Conservation (phyloP, 305 asterid species). For the Solanum hybrid region DNA sequence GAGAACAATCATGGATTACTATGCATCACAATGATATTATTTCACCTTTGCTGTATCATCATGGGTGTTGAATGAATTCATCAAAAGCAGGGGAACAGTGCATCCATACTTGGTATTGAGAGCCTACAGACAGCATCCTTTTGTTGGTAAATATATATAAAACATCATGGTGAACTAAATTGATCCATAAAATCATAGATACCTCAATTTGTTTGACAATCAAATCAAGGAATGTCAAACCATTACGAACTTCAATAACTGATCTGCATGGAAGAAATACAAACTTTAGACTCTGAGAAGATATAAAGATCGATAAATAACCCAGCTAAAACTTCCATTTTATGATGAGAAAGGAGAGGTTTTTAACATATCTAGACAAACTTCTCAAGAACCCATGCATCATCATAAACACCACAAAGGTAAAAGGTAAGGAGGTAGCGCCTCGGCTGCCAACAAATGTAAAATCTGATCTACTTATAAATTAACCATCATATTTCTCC, state of each 20-base stretch:
- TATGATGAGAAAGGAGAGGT: background rate
- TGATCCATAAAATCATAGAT: constrained; percentile 4
- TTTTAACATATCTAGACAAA: background rate
- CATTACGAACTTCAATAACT: constrained; percentile 81
- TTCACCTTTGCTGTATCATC: constrained; percentile 76
- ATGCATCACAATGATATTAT: background rate
- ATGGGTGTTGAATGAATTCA: constrained; percentile 89
- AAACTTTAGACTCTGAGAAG: background rate
- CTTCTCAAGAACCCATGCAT: background rate
- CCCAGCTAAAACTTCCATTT: background rate
- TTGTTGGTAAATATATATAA: background rate
- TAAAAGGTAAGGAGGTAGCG: background rate
- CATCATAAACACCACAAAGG: background rate
- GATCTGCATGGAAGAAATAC: constrained; percentile 33
- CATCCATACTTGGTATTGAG: constrained; percentile 72
- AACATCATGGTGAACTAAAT: background rate
- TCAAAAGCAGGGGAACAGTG: constrained; percentile 70
- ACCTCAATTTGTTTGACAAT: constrained; percentile 85
- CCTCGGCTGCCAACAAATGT: background rate
- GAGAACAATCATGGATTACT: background rate
- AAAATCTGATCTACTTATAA: background rate
- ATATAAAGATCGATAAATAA: background rate
- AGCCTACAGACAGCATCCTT: constrained; percentile 25
- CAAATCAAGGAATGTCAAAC: constrained; percentile 78
- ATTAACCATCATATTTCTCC: background rate